phyloP scores from a whole-genome alignment of 2,329 filamentous ascomycete species.

The Aureobasidium vineae region DNA sequence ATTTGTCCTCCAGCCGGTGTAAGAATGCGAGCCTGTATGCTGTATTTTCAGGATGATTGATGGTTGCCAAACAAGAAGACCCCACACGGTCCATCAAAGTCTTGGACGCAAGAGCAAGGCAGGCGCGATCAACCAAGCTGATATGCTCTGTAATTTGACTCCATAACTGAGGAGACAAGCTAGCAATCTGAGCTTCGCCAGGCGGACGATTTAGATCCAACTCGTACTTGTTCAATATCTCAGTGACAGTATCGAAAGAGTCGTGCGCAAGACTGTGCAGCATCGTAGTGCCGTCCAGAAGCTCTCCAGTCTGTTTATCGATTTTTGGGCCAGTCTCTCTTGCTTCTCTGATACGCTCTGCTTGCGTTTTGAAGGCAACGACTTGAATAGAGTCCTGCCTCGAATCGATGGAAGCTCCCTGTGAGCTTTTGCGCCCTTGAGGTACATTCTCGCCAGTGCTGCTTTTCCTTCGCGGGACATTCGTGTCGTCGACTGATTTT shows the following conservation, averaged over 20 bases:
- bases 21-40: constrained; percentile 53
- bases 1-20: constrained; percentile 49
- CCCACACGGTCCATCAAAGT: constrained; percentile 48
- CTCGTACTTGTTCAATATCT: constrained; percentile 31
- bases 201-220: constrained; percentile 22
- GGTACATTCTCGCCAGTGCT: neutral
- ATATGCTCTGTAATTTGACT: constrained; percentile 44
- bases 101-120: constrained; percentile 51
- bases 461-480: neutral
- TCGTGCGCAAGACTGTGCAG: constrained; percentile 41
- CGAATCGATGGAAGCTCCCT: constrained; percentile 2
- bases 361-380: constrained; percentile 19
- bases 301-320: constrained; percentile 29
- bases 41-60: constrained; percentile 47
- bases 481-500: constrained; percentile 9
- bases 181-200: constrained; percentile 46
- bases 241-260: constrained; percentile 39
- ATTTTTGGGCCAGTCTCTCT: constrained; percentile 22
- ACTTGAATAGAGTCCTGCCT: constrained; percentile 8
- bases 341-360: constrained; percentile 6
- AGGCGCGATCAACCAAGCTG: constrained; percentile 49
- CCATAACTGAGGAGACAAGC: constrained; percentile 51
- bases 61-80: constrained; percentile 40
- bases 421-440: constrained; percentile 14
- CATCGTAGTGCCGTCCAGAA: constrained; percentile 41